These are phyloP conservation scores for Lupinus albus DNA, from an alignment of 306 rosid genomes.

Conservation along the genomic window DNA sequence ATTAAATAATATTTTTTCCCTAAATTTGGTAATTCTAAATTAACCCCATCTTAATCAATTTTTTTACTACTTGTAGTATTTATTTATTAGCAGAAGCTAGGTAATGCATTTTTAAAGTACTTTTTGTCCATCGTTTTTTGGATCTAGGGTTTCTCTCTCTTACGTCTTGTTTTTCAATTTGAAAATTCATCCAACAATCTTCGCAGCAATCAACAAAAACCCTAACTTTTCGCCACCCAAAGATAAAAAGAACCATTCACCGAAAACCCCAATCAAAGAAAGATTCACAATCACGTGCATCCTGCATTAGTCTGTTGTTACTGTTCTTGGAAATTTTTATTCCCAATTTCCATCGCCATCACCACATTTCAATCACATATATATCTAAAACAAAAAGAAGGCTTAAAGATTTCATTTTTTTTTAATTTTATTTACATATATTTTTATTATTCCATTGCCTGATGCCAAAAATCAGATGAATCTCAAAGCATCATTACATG, in stretches of 20 bases:
- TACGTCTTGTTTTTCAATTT: conserved; percentile 42
- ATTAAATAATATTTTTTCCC: no score
- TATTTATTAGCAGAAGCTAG: conserved; percentile 17
- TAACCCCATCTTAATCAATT: no score
- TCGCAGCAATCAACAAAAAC: conserved; percentile 45
- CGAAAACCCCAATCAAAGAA: no score
- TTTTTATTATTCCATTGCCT: no score
- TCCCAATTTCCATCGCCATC: conserved; percentile 13
- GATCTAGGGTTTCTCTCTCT: conserved; percentile 92
- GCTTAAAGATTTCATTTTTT: conserved; percentile 37
- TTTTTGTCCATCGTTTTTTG: conserved; percentile 78
- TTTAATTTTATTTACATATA: background rate
- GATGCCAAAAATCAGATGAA: conserved; percentile 44
- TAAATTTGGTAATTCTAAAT: no score
- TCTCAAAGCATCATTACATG: conserved; percentile 38
- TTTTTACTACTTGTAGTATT: no score
- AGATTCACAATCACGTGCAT: no score
- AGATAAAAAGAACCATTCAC: no score
- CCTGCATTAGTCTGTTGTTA: no score
- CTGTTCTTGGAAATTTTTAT: no score
- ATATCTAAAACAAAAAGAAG: conserved; percentile 60
- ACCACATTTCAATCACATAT: conserved; percentile 43
- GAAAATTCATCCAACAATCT: conserved; percentile 37
- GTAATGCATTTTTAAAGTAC: conserved; percentile 46
- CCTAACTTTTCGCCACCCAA: conserved; percentile 46